Evolutionary conservation across 176 grass and related monocot species (phyloP).

Genomic region (Phoenix roebelenii): DNA sequence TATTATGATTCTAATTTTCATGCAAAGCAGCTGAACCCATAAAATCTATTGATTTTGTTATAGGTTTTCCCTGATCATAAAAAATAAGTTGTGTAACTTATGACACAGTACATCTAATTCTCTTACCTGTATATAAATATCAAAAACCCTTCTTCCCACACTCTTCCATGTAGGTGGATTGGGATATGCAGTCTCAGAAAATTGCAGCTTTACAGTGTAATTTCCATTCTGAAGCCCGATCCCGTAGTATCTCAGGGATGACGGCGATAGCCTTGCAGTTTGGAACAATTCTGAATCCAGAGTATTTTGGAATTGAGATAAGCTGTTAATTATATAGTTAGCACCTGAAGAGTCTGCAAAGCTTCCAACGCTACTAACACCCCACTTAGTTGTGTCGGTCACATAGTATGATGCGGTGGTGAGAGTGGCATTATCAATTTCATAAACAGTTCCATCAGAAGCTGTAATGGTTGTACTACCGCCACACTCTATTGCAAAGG

Average conservation of each 20-base stretch:
- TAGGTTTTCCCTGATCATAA: too few relatives aligned
- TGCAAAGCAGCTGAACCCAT: too few relatives aligned
- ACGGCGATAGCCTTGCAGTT: constrained; percentile 63
- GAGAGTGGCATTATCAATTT: constrained; percentile 32
- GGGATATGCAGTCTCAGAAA: constrained; percentile 45
- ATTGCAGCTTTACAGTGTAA: constrained; percentile 73
- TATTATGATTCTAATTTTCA: too few relatives aligned
- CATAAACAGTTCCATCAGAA: constrained; percentile 42
- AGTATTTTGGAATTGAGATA: constrained; percentile 48
- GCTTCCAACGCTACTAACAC: constrained; percentile 54
- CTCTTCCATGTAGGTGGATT: constrained; percentile 36
- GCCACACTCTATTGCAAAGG: constrained; percentile 68
- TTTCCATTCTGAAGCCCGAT: constrained; percentile 91
- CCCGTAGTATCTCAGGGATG: constrained; percentile 75
- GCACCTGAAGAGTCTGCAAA: constrained; percentile 29
- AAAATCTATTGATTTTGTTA: too few relatives aligned
- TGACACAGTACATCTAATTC: too few relatives aligned
- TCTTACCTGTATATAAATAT: constrained; percentile 84
- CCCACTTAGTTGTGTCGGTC: constrained; percentile 37
- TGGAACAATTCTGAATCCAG: constrained; percentile 65
- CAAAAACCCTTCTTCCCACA: constrained; percentile 58
- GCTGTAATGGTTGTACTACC: constrained; percentile 30
- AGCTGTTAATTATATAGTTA: constrained; percentile 41
- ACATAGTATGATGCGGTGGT: constrained; percentile 25
- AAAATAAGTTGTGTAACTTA: background rate